Evolutionary conservation across 805 yeast species (phyloP), one percentile per base, ranked within the genome.

Genomic region (Schwanniomyces polymorphus): DNA sequence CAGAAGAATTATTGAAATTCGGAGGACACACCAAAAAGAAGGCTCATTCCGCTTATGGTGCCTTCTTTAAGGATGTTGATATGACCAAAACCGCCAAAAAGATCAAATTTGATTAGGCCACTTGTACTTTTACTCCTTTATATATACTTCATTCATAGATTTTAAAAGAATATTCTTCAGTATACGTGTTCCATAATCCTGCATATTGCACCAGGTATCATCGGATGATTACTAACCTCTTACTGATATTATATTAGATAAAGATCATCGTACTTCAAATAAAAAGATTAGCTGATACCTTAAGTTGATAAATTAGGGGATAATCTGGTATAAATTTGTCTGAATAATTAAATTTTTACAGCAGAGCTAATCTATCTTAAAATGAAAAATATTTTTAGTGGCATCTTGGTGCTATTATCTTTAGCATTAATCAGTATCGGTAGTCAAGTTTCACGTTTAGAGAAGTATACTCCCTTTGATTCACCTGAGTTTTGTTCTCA

Each of bases 11-110:
- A 62, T 78, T 89, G 64, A 92, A 91, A 68, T 94, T 92, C 59
- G 99, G 99, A 42, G 91, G 97, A 6, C 98, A 94, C 70, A 94
- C 98, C 9, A 94, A 94, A 72, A 92, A 91, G 86, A 94, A 94
- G 76, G 91, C 90, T 54, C 99, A 94, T 64, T 83, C 92, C 54
- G 97, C 92, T n/a, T 94, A 94, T 60, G 99, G 99, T 55, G 97
- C 98, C 0, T 94, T 94, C 76, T 94, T 75, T 77, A 94, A 92
- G 65, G 90, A 91, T 62, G 94, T 92, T 41, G 98, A 91, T 60
- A 79, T 88, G 78, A 74, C 82, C 53, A 84, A 85, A 65, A 82
- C 84, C 61, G 91, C 91, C 48, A 94, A 89, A 72, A 94, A 94
- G 79, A 89, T 92, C 59, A 90, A 90, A 58, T 92, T 94, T 55